phyloP scores from a whole-genome alignment of 2,329 filamentous ascomycete species.

The Esteya vermicola region DNA sequence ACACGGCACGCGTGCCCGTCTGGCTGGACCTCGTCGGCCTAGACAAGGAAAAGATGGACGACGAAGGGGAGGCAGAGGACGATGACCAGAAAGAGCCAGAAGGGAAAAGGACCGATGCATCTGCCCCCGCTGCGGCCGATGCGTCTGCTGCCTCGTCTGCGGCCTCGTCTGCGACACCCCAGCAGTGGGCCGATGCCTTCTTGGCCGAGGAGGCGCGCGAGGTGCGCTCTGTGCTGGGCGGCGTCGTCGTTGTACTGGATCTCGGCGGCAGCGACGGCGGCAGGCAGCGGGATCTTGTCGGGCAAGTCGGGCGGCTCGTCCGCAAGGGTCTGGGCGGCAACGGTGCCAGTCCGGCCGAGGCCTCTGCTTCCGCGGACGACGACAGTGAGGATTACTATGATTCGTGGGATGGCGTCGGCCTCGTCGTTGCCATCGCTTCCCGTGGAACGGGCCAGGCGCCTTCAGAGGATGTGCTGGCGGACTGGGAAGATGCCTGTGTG shows the following conservation, averaged over 20 bases:
- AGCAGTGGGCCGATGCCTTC: conserved; percentile 44
- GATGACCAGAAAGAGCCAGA: not conserved
- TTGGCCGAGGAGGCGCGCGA: conserved; percentile 46
- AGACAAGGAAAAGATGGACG: too few relatives aligned
- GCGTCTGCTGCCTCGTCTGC: not conserved
- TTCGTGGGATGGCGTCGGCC: conserved; percentile 47
- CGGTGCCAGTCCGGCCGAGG: conserved; percentile 15
- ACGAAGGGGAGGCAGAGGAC: not conserved
- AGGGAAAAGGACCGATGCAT: not conserved
- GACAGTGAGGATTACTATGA: conserved; percentile 38
- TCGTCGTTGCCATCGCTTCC: conserved; percentile 43
- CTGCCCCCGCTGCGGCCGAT: conserved; percentile 13
- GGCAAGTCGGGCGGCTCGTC: conserved; percentile 39
- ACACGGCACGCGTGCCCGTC: conserved; percentile 43
- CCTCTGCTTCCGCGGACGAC: too few relatives aligned
- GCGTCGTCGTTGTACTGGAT: conserved; percentile 39
- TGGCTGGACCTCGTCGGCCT: conserved; percentile 47
- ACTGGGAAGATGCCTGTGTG: conserved; percentile 47
- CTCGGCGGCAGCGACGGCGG: conserved; percentile 13
- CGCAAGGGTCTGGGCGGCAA: conserved; percentile 49
- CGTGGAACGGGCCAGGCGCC: conserved; percentile 7
- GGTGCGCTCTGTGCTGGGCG: conserved; percentile 47
- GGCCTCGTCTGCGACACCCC: conserved; percentile 13
- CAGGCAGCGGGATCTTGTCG: conserved; percentile 27
- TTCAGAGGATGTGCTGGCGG: conserved; percentile 27